A percentile compares a stretch with the other conserved stretches of the same genome.
phyloP scores from a whole-genome alignment of 2,329 filamentous ascomycete genomes.

The Ophiostoma himal-ulmi region DNA sequence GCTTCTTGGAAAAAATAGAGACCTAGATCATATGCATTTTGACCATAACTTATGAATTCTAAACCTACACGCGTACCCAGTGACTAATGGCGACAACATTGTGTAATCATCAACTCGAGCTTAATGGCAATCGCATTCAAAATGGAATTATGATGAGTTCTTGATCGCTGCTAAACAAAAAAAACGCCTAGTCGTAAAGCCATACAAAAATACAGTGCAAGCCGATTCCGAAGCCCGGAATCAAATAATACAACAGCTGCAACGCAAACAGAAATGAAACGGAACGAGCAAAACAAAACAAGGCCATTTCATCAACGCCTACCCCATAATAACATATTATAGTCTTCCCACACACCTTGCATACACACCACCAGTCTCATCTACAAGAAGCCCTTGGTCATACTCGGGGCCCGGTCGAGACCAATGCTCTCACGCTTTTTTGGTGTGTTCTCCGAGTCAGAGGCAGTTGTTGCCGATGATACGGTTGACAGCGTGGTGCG shows the following conservation, averaged over 20 bases:
- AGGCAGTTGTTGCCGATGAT: conserved; percentile 22
- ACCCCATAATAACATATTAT: not conserved
- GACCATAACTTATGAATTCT: not conserved
- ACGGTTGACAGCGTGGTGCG: conserved; percentile 31
- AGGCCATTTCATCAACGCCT: not conserved
- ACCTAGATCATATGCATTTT: not conserved
- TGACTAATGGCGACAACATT: not conserved
- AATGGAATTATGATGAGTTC: not conserved
- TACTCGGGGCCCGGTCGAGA: conserved; percentile 56
- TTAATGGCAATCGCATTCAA: not conserved
- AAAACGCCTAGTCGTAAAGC: conserved; percentile 1
- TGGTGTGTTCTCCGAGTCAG: conserved; percentile 41
- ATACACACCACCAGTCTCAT: not conserved
- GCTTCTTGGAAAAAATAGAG: not conserved
- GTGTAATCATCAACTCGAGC: not conserved
- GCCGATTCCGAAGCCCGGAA: too few species aligned
- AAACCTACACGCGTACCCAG: not conserved
- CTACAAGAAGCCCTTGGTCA: conserved; percentile 73
- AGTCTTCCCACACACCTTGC: not conserved
- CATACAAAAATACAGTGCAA: conserved; percentile 15
- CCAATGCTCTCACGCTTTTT: conserved; percentile 58
- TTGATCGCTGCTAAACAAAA: conserved; percentile 18
- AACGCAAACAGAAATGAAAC: not conserved
- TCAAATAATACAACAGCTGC: not conserved
- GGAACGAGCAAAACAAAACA: not conserved